Conservation (phyloP, 345 rosid genomes). For the Odontarrhena argentea region DNA sequence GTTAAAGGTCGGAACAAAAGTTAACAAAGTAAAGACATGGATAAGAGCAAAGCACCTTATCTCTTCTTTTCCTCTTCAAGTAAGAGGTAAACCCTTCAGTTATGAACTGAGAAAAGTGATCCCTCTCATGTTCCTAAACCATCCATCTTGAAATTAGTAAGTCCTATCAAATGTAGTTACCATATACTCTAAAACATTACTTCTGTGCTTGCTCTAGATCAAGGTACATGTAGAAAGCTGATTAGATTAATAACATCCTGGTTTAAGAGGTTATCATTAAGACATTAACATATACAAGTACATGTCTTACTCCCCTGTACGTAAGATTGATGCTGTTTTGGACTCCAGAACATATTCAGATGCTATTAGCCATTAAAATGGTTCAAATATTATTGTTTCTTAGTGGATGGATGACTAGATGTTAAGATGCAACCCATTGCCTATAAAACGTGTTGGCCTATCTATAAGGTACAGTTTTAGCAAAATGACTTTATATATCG, state of each 20-base stretch:
- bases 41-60: conserved; percentile 62
- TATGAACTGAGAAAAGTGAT: conserved; percentile 95
- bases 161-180: conserved; percentile 7
- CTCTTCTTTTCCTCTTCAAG: conserved; percentile 95
- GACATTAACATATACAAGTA: not conserved
- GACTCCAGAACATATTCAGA: conserved; percentile 2
- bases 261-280: not conserved
- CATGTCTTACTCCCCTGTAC: not conserved
- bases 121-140: conserved; percentile 88
- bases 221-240: conserved; percentile 8
- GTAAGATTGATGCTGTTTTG: not conserved
- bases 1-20: conserved; percentile 13
- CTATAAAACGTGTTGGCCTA: not conserved
- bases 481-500: not conserved
- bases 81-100: conserved; percentile 94
- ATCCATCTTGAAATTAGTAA: conserved; percentile 26
- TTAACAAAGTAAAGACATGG: not conserved
- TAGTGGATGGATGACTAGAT: conserved; percentile 17
- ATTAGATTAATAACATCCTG: not conserved
- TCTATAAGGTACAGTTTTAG: conserved; percentile 2
- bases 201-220: not conserved
- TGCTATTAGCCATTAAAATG: not conserved
- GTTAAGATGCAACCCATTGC: conserved; percentile 4
- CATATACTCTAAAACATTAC: conserved; percentile 3
- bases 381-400: not conserved